Conservation (phyloP, 1,284 basidiomycete genomes). For the Mycena citricolor region DNA sequence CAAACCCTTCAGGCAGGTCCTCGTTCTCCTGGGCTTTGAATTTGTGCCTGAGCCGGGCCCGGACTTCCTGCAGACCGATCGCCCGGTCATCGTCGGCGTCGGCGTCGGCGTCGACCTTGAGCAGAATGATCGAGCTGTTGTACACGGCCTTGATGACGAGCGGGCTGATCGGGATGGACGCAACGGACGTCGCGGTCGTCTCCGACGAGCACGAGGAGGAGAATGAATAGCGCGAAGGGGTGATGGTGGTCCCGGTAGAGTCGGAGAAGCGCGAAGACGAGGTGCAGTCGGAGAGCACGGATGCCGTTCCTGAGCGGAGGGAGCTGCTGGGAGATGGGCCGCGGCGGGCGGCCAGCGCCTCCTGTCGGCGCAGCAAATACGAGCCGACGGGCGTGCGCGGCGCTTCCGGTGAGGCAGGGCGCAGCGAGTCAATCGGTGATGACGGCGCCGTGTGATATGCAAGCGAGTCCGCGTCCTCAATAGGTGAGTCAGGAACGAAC, state of each 20-base stretch:
- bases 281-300: slow-evolving; percentile 17
- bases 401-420: slow-evolving; percentile 2
- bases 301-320: slow-evolving; percentile 12
- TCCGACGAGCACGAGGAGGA: slow-evolving; percentile 27
- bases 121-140: slow-evolving; percentile 58
- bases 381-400: slow-evolving; percentile 9
- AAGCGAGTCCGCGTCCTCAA: too few relatives aligned
- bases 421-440: too few relatives aligned
- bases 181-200: slow-evolving; percentile 23
- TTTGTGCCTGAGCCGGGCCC: slow-evolving; percentile 58
- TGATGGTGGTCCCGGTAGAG: slow-evolving; percentile 20
- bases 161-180: slow-evolving; percentile 28
- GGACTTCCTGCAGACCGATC: slow-evolving; percentile 52
- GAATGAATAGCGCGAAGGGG: slow-evolving; percentile 31
- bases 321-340: slow-evolving; percentile 26
- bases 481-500: slow-evolving; percentile 17
- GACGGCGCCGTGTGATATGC: too few relatives aligned
- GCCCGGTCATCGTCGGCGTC: slow-evolving; percentile 42
- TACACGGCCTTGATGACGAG: slow-evolving; percentile 66
- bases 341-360: slow-evolving; percentile 9
- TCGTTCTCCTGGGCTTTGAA: slow-evolving; percentile 59
- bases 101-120: too few relatives aligned
- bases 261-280: slow-evolving; percentile 25
- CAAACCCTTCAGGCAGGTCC: slow-evolving; percentile 51
- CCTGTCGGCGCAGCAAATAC: slow-evolving; percentile 8